Conservation (phyloP, 257 asterid genomes). For the Rubia yunnanensis region DNA sequence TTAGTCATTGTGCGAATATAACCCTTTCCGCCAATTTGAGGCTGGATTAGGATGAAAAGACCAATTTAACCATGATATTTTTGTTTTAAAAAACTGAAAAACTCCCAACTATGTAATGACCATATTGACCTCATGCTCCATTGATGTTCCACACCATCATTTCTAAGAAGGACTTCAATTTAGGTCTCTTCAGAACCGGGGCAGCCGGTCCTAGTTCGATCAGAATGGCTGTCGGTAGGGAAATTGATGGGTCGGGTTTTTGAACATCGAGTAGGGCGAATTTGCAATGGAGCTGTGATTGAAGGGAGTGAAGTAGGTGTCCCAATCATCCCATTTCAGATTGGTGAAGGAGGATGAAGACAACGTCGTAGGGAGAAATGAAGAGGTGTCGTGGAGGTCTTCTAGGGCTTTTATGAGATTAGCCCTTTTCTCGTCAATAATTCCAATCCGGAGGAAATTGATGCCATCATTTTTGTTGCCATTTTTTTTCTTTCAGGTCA, state of each 20-base stretch:
- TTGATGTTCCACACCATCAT: too few relatives aligned
- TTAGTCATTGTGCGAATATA: too few relatives aligned
- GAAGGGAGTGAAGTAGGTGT: constrained; percentile 36
- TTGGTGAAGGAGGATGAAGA: constrained; percentile 5
- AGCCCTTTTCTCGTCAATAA: constrained; percentile 13
- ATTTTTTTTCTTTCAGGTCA: too few relatives aligned
- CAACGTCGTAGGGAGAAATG: neutral
- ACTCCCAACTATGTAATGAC: too few relatives aligned
- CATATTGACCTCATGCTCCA: too few relatives aligned
- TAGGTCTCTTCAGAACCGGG: constrained; percentile 34
- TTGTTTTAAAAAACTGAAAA: too few relatives aligned
- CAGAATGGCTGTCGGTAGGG: neutral
- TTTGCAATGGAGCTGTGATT: constrained; percentile 32
- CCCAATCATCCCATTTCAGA: constrained; percentile 34
- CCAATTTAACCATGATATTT: too few relatives aligned
- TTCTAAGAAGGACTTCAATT: constrained; percentile 39
- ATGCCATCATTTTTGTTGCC: neutral
- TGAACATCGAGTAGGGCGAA: constrained; percentile 34
- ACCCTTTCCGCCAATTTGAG: too few relatives aligned
- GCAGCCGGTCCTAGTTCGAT: constrained; percentile 13
- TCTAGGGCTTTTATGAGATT: constrained; percentile 13
- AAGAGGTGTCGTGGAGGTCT: constrained; percentile 6
- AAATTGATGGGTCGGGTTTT: constrained; percentile 6
- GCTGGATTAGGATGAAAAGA: too few relatives aligned
- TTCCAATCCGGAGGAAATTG: constrained; percentile 9